A percentile compares a stretch with the other conserved stretches of the same genome.
Conservation (phyloP, 2,329 filamentous ascomycete genomes). For the Cladosporium oxysporum region DNA sequence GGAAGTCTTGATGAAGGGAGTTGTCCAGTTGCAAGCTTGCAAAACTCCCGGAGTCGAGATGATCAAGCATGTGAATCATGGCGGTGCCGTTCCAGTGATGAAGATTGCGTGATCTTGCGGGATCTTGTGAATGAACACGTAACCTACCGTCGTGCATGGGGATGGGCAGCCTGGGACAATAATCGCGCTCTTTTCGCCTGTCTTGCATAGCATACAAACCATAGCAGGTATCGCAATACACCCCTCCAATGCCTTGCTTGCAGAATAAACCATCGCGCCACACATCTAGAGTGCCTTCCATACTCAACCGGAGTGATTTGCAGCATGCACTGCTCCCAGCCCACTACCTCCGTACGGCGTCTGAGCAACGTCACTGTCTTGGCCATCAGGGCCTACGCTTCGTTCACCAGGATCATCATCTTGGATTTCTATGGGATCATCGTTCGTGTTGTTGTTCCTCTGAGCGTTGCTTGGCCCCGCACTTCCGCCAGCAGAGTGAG, state of each 20-base stretch:
- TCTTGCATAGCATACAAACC: background rate
- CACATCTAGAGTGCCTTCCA: background rate
- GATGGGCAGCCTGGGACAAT: background rate
- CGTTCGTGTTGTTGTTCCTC: conserved; percentile 16
- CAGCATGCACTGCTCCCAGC: conserved; percentile 28
- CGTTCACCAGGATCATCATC: conserved; percentile 23
- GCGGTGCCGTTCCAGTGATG: background rate
- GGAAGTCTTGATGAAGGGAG: background rate
- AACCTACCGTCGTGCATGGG: background rate
- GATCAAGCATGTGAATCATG: background rate
- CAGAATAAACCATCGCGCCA: background rate
- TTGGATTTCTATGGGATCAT: conserved; percentile 25
- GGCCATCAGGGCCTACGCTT: conserved; percentile 22
- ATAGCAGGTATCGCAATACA: background rate
- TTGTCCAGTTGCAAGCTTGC: background rate
- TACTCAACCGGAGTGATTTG: conserved; percentile 22
- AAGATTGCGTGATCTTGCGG: background rate
- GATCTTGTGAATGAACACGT: too few species aligned
- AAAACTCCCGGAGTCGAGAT: background rate
- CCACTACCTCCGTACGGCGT: conserved; percentile 30
- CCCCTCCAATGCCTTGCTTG: background rate
- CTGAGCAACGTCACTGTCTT: conserved; percentile 21
- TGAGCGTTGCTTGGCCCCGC: background rate
- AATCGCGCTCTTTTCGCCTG: background rate
- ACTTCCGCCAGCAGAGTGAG: background rate